Percentiles rank a stretch among this genome's conserved stretches.
These are phyloP conservation scores for Tuber microsphaerosporum DNA, from an alignment of 495 filamentous ascomycete species.

Conservation along the genomic window DNA sequence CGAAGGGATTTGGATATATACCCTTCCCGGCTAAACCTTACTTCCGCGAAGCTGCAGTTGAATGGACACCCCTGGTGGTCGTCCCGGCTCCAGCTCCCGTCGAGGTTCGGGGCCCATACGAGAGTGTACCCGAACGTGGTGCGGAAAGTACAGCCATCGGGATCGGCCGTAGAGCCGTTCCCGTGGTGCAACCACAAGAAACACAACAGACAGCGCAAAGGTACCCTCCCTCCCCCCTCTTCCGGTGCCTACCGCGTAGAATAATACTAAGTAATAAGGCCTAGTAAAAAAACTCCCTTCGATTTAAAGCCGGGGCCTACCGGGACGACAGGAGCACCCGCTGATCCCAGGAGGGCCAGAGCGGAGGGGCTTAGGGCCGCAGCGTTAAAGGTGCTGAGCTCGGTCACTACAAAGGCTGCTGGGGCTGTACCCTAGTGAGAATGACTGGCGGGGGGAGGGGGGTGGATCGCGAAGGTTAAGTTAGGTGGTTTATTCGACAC, in stretches of 20 bases:
- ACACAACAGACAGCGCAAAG: neutral
- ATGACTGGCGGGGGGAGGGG: neutral
- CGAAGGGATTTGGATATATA: neutral
- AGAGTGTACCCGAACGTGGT: neutral
- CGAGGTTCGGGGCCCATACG: neutral
- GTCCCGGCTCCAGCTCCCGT: too few species aligned
- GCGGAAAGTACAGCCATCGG: neutral
- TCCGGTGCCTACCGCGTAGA: neutral
- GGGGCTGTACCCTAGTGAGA: neutral
- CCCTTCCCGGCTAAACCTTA: neutral
- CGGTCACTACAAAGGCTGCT: neutral
- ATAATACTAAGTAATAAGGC: neutral
- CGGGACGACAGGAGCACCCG: neutral
- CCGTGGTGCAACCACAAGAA: neutral
- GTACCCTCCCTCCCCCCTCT: neutral
- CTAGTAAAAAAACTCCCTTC: neutral
- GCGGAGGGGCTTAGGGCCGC: neutral
- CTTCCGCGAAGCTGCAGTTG: too few species aligned
- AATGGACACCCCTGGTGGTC: too few species aligned
- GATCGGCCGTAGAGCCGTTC: neutral
- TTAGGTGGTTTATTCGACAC: neutral
- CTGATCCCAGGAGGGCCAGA: neutral
- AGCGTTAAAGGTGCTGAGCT: neutral
- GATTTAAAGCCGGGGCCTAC: neutral
- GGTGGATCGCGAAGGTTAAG: neutral